phyloP scores from a whole-genome alignment of 352 stramenopile genomes.

The Pelagophyceae sp. region DNA sequence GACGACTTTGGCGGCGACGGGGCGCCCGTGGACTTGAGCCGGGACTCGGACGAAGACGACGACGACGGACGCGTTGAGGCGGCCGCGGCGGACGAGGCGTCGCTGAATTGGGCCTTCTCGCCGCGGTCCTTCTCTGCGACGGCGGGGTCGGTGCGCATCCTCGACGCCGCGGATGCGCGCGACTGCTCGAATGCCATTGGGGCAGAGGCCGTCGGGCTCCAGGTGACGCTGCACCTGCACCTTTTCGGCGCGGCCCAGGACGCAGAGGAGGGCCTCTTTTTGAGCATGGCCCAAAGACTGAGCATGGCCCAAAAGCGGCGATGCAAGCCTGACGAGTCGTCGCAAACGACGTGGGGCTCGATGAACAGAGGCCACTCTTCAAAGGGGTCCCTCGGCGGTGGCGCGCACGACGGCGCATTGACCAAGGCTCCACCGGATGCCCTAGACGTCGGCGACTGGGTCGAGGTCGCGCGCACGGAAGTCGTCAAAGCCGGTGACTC shows the following conservation, averaged over 20 bases:
- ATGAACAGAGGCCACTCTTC: neutral
- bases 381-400: no score
- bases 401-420: no score
- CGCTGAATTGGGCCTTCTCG: neutral
- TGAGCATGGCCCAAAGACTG: no score
- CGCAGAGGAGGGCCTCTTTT: neutral
- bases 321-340: no score
- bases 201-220: neutral
- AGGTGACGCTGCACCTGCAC: conserved; percentile 4
- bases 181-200: neutral
- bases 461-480: conserved; percentile 13
- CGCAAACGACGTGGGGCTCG: no score
- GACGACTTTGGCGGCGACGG: no score
- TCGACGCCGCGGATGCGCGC: neutral
- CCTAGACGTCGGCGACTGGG: neutral
- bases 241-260: neutral
- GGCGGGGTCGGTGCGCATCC: no score
- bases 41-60: neutral
- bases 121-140: no score
- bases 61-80: no score
- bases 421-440: no score
- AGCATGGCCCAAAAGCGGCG: no score
- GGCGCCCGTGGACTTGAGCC: neutral
- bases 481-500: neutral
- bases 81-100: no score